A percentile compares a stretch with the other conserved stretches of the same genome.
Conservation (phyloP, 345 rosid species). For the Eucalyptus shirleyi region DNA sequence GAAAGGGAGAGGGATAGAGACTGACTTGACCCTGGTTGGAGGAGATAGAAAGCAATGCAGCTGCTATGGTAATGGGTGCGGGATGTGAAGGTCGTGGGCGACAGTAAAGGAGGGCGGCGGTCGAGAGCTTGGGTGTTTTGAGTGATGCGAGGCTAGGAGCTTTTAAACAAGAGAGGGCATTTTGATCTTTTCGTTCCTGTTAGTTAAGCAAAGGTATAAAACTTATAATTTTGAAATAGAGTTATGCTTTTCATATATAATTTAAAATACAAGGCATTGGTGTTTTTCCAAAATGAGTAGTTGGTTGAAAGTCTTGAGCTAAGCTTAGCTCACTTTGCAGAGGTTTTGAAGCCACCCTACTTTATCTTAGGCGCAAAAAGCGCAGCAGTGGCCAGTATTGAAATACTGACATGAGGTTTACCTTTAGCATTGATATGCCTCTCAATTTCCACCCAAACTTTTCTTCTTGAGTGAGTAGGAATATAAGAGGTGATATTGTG, state of each 20-base stretch:
- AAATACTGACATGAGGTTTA: too few relatives aligned
- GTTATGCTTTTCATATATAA: not conserved
- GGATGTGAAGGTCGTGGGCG: not conserved
- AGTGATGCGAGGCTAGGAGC: not conserved
- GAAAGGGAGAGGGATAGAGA: not conserved
- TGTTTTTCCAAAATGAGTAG: too few relatives aligned
- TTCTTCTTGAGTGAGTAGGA: too few relatives aligned
- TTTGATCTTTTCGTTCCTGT: not conserved
- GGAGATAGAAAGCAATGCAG: not conserved
- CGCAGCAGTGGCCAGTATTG: too few relatives aligned
- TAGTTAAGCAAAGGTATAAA: not conserved
- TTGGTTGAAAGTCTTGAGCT: too few relatives aligned
- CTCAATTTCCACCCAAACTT: fast-evolving
- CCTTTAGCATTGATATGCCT: fast-evolving
- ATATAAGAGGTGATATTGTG: fast-evolving
- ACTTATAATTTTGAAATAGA: not conserved
- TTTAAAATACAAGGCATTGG: not conserved
- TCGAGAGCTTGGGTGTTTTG: not conserved
- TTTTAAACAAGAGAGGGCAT: not conserved
- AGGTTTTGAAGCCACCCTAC: too few relatives aligned
- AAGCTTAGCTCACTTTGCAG: too few relatives aligned
- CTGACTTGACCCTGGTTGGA: not conserved
- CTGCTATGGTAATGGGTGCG: not conserved
- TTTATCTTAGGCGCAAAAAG: too few relatives aligned
- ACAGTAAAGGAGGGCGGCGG: not conserved